phyloP scores from a whole-genome alignment of 331 rosid species.

The Cydonia oblonga region DNA sequence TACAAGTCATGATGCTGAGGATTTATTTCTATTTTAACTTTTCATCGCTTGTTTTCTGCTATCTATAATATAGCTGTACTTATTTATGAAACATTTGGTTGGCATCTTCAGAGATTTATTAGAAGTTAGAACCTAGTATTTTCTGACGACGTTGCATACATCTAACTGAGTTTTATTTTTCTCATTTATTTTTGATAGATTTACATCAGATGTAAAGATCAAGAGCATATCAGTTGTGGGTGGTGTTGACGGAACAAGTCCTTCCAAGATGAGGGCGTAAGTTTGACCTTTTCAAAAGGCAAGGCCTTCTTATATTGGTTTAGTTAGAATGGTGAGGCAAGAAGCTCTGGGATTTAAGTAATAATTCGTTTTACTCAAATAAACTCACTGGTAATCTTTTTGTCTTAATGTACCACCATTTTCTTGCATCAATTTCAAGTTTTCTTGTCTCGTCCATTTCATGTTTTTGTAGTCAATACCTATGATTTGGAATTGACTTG shows the following conservation, averaged over 20 bases:
- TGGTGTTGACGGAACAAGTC: slow-evolving; percentile 78
- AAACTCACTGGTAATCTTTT: not conserved
- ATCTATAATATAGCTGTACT: not conserved
- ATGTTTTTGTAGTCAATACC: not conserved
- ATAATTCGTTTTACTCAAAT: not conserved
- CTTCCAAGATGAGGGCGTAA: slow-evolving; percentile 94
- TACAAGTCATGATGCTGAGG: no score
- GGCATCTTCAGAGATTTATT: not conserved
- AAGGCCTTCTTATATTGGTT: slow-evolving; percentile 12
- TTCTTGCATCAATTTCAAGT: not conserved
- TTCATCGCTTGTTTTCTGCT: not conserved
- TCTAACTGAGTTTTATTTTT: not conserved
- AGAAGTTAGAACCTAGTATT: not conserved
- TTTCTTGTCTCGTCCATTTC: not conserved
- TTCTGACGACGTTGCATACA: not conserved
- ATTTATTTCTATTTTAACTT: not conserved
- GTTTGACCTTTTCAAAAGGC: slow-evolving; percentile 14
- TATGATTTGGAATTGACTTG: not conserved
- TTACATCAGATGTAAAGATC: slow-evolving; percentile 94
- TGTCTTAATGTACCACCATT: not conserved
- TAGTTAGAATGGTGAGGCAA: slow-evolving; percentile 3
- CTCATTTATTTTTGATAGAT: slow-evolving; percentile 27
- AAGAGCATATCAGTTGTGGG: slow-evolving; percentile 86
- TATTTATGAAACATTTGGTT: not conserved
- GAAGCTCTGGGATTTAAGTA: not conserved